Evolutionary conservation across 75 land plant species (phyloP), one percentile per base, ranked within the genome.

Genomic region (Pinus tabuliformis): DNA sequence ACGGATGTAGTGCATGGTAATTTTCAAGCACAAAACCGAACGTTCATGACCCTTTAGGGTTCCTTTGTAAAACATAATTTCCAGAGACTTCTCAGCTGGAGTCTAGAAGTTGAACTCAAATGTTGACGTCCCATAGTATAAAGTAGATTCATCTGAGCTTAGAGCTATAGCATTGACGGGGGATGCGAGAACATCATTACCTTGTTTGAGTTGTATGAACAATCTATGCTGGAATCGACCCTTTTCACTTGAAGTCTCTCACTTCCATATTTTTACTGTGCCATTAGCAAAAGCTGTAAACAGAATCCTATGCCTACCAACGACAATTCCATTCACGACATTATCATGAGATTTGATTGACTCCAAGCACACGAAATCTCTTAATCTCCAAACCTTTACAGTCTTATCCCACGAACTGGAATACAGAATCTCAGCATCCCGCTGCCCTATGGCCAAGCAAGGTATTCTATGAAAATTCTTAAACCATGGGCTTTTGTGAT

Each of bases 321-420:
- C 77, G 1, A 77, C 89, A 18, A 94, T 76, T 33, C 86, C 91
- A 76, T 86, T 89, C 26, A 89, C 81, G 4, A 89, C 86, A 57
- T 89, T 89, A 5, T 84, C 82, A 74, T 86, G 91, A 3, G 85
- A 89, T 17, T 56, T 37, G 13, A 89, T 77, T 7, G 91, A 86
- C 59, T 86, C 81, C 6, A 80, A 1, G 78, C 91, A 86, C 13
- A 71, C 68, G 30, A 83, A 62, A 65, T 80, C 87, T 7, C 78
- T 57, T 16, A 85, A 4, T 56, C 85, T 74, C 88, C 90, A 88
- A 14, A 84, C 85, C 76, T 88, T 88, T 75, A 85, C 18, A 13
- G 88, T 85, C 62, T 78, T 83, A 78, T 88, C 90, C 90, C 97
- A 94, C 6, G 97, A 94, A n/a, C 82, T 92, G 0, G 97, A 91